A percentile compares a stretch with the other conserved stretches of the same genome.
These are phyloP conservation scores for Taxawa tesnikishii DNA, from an alignment of 2,329 filamentous ascomycete species.

Conservation along the genomic window DNA sequence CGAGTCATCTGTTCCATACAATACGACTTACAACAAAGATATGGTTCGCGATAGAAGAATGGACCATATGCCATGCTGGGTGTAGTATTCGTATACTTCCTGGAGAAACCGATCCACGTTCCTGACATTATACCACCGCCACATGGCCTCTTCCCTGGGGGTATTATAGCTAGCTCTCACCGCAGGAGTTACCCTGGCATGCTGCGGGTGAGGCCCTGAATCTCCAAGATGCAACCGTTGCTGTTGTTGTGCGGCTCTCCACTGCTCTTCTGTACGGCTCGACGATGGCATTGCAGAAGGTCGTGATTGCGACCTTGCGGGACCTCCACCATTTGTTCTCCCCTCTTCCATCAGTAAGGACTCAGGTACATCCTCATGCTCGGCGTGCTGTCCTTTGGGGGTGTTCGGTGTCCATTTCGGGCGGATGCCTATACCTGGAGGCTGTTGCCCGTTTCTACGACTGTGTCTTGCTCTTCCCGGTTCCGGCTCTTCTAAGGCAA, in stretches of 20 bases:
- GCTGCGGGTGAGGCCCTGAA: slow-evolving; percentile 3
- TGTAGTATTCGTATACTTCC: slow-evolving; percentile 77
- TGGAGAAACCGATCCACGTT: slow-evolving; percentile 81
- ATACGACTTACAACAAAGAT: slow-evolving; percentile 53
- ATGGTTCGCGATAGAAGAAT: slow-evolving; percentile 62
- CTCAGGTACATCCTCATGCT: slow-evolving; percentile 51
- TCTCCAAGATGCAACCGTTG: slow-evolving; percentile 26
- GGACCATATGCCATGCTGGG: slow-evolving; percentile 72
- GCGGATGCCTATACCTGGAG: slow-evolving; percentile 21
- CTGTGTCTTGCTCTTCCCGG: slow-evolving; percentile 30
- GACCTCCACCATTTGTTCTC: background rate
- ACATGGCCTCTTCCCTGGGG: slow-evolving; percentile 69
- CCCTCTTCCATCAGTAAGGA: slow-evolving; percentile 37
- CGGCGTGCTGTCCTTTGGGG: slow-evolving; percentile 24
- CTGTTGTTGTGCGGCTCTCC: slow-evolving; percentile 35
- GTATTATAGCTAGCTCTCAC: slow-evolving; percentile 25
- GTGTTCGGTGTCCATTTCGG: slow-evolving; percentile 24
- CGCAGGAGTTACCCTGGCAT: slow-evolving; percentile 5
- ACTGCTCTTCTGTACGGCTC: slow-evolving; percentile 29
- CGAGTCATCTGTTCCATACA: background rate
- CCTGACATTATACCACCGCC: slow-evolving; percentile 84
- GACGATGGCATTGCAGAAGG: too few species aligned
- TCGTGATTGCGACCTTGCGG: background rate
- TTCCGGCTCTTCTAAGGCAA: slow-evolving; percentile 24
- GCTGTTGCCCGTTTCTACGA: slow-evolving; percentile 6